These are phyloP conservation scores for Hypoxylon sp. DNA, from an alignment of 2,329 filamentous ascomycete genomes.

Conservation along the genomic window DNA sequence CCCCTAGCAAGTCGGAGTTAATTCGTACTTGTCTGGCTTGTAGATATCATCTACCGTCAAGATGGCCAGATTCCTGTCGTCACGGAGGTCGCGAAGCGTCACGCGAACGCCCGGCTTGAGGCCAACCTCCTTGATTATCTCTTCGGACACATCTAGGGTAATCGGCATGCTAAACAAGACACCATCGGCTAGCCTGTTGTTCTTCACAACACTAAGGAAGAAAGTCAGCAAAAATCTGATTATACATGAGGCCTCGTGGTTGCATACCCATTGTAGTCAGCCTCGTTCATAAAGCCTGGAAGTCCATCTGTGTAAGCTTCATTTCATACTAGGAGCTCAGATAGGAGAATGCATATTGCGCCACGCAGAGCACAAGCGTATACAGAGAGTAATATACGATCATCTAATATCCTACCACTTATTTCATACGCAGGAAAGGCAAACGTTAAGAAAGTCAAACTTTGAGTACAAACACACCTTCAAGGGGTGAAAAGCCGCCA, in stretches of 20 bases:
- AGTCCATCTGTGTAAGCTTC: conserved; percentile 48
- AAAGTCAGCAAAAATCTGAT: conserved; percentile 15
- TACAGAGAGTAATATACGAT: conserved; percentile 9
- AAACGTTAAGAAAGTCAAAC: conserved; percentile 14
- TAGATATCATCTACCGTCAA: conserved; percentile 96
- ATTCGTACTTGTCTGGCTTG: conserved; percentile 87
- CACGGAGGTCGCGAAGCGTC: conserved; percentile 93
- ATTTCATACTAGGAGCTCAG: conserved; percentile 11
- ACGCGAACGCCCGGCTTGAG: conserved; percentile 86
- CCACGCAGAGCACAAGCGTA: not conserved
- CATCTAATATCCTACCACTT: conserved; percentile 16
- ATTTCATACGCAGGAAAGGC: conserved; percentile 10
- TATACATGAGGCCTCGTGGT: not conserved
- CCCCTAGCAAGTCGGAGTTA: conserved; percentile 35
- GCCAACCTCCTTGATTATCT: conserved; percentile 78
- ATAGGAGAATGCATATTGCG: not conserved
- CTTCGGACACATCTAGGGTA: conserved; percentile 85
- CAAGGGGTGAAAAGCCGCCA: conserved; percentile 96
- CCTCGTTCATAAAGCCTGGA: conserved; percentile 94
- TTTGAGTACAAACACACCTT: conserved; percentile 73
- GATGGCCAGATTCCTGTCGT: conserved; percentile 96
- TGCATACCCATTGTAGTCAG: conserved; percentile 90
- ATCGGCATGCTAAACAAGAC: conserved; percentile 97
- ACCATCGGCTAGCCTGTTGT: conserved; percentile 88
- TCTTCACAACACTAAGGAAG: conserved; percentile 80